phyloP scores from a whole-genome alignment of 805 yeast species.

The Kuraishia borneana region DNA sequence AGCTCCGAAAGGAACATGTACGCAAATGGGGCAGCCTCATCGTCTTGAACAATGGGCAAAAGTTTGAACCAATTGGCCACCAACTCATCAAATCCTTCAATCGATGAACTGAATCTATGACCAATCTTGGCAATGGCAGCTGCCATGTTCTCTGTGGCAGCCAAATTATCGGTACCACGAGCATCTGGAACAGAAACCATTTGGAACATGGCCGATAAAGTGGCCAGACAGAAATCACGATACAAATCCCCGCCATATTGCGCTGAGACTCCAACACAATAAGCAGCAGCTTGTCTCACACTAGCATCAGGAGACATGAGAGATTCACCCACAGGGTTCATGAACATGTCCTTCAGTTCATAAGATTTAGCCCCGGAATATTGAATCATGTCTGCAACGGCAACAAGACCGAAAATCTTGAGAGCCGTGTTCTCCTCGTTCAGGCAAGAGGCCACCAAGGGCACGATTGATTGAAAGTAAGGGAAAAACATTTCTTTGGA shows the following conservation, averaged over 20 bases:
- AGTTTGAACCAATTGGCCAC: constrained; percentile 70
- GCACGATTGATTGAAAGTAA: constrained; percentile 52
- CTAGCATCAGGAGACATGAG: constrained; percentile 56
- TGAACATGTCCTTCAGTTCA: constrained; percentile 52
- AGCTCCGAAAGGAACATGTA: constrained; percentile 67
- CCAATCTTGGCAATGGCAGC: constrained; percentile 79
- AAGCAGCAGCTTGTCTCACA: constrained; percentile 81
- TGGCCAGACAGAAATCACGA: constrained; percentile 50
- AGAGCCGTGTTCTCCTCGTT: constrained; percentile 58
- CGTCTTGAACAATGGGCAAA: constrained; percentile 76
- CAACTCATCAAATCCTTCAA: constrained; percentile 54
- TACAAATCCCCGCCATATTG: constrained; percentile 62
- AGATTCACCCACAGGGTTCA: constrained; percentile 53
- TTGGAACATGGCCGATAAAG: constrained; percentile 67
- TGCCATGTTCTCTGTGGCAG: constrained; percentile 80
- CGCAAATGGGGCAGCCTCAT: constrained; percentile 78
- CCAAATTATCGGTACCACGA: constrained; percentile 70
- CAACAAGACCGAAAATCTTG: constrained; percentile 68
- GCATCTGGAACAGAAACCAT: constrained; percentile 72
- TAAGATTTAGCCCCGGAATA: constrained; percentile 61
- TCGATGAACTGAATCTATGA: constrained; percentile 42
- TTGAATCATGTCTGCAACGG: constrained; percentile 73
- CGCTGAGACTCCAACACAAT: constrained; percentile 78
- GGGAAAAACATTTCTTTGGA: constrained; percentile 47
- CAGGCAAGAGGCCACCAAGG: constrained; percentile 50